Evolutionary conservation across 495 filamentous ascomycete species (phyloP), one percentile per base, ranked within the genome.

Genomic region (Penicillium coffeae): DNA sequence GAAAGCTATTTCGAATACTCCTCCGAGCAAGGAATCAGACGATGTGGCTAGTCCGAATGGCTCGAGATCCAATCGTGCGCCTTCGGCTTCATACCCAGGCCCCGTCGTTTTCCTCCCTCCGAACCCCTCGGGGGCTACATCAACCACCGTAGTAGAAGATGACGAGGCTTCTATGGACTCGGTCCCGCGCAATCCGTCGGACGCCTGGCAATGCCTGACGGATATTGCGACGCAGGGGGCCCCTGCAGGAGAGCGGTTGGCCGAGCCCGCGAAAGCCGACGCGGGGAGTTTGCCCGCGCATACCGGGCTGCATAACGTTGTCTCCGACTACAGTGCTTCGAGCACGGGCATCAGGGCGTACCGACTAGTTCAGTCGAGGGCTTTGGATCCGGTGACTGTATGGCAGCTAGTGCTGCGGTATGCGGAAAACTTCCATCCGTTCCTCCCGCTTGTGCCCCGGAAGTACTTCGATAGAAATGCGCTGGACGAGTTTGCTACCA

Each of bases 351-450:
- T 73, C 58, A 51, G 72, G 27, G 67, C 74, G 0, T 82, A 84
- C 48, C 63, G 66, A 8, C 63, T 82, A 3, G 72, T 82, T 3
- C 71, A 75, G 19, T 66, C 73, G 22, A 73, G 77, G 3, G 65
- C 66, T 9, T 60, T 84, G 9, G 68, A 75, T 32, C 58, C 74
- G 1, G 64, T 60, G 13, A 73, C 70, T 5, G 69, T 83, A 12
- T 74, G 69, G 59, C 66, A 77, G 35, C 54, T 84, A 47, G 65
- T 84, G 32, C 59, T 63, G 14, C 74, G 77, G 32, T 84, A 79
- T 39, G 72, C 70, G 13, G 65, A 77, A 22, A 66, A 77, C 44
- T 85, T 82, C 51, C 80, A 85, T 56, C 80, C 79, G 4, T 84
- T 79, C 59, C 81, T 83, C 30, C 82, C 82, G 1, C 58, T 85